Conservation (phyloP, 306 rosid species). For the Trifolium subterraneum region DNA sequence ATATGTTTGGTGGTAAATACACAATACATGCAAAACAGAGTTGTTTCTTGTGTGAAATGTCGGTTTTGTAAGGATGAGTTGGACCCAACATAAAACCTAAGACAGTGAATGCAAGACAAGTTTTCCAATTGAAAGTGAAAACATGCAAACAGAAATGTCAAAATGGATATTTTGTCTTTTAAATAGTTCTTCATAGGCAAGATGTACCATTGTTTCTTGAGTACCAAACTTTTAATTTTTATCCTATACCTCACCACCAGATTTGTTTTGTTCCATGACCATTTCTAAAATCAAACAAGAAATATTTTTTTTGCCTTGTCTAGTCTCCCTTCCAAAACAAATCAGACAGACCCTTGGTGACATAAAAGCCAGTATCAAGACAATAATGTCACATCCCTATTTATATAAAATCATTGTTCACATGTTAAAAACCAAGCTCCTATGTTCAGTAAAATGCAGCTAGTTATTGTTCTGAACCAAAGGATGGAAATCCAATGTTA, state of each 20-base stretch:
- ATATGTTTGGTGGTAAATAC: not conserved
- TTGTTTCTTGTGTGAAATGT: not conserved
- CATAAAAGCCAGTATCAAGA: constrained; percentile 6
- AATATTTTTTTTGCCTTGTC: not conserved
- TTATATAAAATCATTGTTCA: not conserved
- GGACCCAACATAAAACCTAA: too few species aligned
- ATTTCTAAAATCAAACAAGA: constrained; percentile 3
- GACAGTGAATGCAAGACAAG: not conserved
- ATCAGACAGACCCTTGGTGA: constrained; percentile 1
- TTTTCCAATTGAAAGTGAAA: not conserved
- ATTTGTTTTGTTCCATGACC: not conserved
- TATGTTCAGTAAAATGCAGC: constrained; percentile 29
- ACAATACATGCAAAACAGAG: constrained; percentile 2
- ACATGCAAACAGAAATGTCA: not conserved
- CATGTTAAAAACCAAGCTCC: constrained; percentile 30
- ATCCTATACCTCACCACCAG: not conserved
- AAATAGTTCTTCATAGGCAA: not conserved
- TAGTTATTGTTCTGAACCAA: constrained; percentile 24
- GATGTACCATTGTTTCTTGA: not conserved
- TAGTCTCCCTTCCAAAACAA: not conserved
- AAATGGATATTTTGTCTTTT: not conserved
- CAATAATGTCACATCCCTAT: constrained; percentile 16
- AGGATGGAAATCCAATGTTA: constrained; percentile 24
- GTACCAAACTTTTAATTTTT: not conserved
- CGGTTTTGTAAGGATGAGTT: too few species aligned